Percentiles rank a stretch among this genome's conserved stretches.
phyloP scores from a whole-genome alignment of 495 filamentous ascomycete species.

The Lineolata rhizophorae region DNA sequence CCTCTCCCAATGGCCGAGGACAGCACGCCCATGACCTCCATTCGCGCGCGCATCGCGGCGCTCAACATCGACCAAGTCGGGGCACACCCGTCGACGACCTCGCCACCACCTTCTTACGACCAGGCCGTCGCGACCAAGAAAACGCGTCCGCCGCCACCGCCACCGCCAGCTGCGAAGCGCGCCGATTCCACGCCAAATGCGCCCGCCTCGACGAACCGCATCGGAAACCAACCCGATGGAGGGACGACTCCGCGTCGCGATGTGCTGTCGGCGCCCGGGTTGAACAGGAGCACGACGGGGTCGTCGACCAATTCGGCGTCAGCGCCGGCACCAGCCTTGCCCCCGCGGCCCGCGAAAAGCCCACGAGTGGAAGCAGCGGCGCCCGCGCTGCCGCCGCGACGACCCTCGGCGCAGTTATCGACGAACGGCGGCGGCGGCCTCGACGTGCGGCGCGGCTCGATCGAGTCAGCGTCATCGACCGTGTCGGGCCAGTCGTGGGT shows the following conservation, averaged over 20 bases:
- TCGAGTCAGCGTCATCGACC: neutral
- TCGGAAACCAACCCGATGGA: slow-evolving; percentile 25
- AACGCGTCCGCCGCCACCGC: slow-evolving; percentile 18
- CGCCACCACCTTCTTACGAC: slow-evolving; percentile 12
- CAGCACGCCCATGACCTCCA: slow-evolving; percentile 16
- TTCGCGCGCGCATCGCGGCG: slow-evolving; percentile 35
- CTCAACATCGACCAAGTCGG: slow-evolving; percentile 35
- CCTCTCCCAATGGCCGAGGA: too few relatives aligned
- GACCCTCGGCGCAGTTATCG: slow-evolving; percentile 18
- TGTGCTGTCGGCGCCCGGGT: slow-evolving; percentile 13
- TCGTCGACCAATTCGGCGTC: too few relatives aligned
- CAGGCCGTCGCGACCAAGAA: slow-evolving; percentile 8
- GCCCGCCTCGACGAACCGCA: slow-evolving; percentile 19
- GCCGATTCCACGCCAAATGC: slow-evolving; percentile 26
- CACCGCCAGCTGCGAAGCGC: slow-evolving; percentile 13
- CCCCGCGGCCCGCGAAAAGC: slow-evolving; percentile 17
- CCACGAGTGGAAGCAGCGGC: slow-evolving; percentile 11
- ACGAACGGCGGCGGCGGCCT: neutral
- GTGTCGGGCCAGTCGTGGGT: neutral
- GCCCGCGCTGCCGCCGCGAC: slow-evolving; percentile 28
- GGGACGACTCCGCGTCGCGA: slow-evolving; percentile 11
- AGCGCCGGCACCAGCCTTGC: slow-evolving; percentile 23
- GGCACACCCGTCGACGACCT: slow-evolving; percentile 15
- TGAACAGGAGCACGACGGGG: slow-evolving; percentile 4
- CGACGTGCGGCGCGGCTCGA: slow-evolving; percentile 1